Conservation (phyloP, 2,329 filamentous ascomycete species). For the Aspergillus luchuensis region DNA sequence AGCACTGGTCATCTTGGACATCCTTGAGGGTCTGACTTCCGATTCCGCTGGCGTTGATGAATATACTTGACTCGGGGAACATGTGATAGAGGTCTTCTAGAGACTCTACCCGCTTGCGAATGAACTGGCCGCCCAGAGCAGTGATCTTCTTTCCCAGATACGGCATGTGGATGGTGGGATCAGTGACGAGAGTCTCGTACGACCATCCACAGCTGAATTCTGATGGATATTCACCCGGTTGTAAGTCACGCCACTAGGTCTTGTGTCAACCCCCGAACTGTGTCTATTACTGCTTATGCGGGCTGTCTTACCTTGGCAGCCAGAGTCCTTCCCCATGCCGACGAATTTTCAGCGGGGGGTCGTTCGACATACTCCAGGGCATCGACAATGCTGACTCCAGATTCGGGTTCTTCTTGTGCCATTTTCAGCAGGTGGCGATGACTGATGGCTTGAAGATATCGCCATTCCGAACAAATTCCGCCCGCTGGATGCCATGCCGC, state of each 20-base stretch:
- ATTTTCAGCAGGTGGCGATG: slow-evolving; percentile 40
- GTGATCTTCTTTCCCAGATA: slow-evolving; percentile 34
- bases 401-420: slow-evolving; percentile 36
- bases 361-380: slow-evolving; percentile 40
- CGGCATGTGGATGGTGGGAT: slow-evolving; percentile 42
- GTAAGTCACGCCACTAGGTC: slow-evolving; percentile 37
- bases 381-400: slow-evolving; percentile 39
- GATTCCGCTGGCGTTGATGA: slow-evolving; percentile 44
- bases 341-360: slow-evolving; percentile 34
- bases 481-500: slow-evolving; percentile 44
- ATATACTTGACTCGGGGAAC: slow-evolving; percentile 39
- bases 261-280: background rate
- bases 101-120: slow-evolving; percentile 37
- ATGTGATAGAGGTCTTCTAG: slow-evolving; percentile 37
- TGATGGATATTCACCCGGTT: slow-evolving; percentile 34
- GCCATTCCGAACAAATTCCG: slow-evolving; percentile 37
- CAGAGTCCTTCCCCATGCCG: slow-evolving; percentile 39
- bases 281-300: background rate
- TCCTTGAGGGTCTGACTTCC: slow-evolving; percentile 39
- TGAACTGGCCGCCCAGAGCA: slow-evolving; percentile 36
- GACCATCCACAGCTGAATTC: slow-evolving; percentile 38
- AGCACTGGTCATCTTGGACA: slow-evolving; percentile 39
- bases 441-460: slow-evolving; percentile 39
- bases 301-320: slow-evolving; percentile 33
- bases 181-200: slow-evolving; percentile 41